Evolutionary conservation across 345 rosid genomes (phyloP).

Genomic region (Arabis hirsuta): DNA sequence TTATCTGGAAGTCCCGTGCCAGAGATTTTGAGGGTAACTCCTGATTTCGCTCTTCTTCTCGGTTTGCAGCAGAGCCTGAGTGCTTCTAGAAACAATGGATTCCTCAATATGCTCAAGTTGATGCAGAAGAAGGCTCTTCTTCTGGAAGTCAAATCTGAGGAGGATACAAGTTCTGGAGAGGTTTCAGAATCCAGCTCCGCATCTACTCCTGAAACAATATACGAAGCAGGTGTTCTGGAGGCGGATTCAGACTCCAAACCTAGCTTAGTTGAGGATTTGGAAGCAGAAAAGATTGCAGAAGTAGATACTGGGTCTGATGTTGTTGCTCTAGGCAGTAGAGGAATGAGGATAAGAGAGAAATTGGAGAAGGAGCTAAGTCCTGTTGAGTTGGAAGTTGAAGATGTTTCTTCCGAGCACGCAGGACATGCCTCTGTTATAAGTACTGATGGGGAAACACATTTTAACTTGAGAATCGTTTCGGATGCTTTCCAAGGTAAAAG

Average conservation of each 20-base stretch:
- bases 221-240: slow-evolving; percentile 31
- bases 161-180: slow-evolving; percentile 34
- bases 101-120: slow-evolving; percentile 87
- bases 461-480: slow-evolving; percentile 41
- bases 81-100: slow-evolving; percentile 89
- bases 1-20: slow-evolving; percentile 75
- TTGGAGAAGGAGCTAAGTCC: slow-evolving; percentile 72
- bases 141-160: slow-evolving; percentile 51
- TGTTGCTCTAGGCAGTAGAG: slow-evolving; percentile 71
- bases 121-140: slow-evolving; percentile 87
- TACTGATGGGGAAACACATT: slow-evolving; percentile 47
- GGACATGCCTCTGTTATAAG: slow-evolving; percentile 54
- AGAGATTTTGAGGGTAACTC: slow-evolving; percentile 74
- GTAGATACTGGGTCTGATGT: slow-evolving; percentile 3
- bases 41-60: slow-evolving; percentile 75
- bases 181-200: slow-evolving; percentile 14
- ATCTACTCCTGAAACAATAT: slow-evolving; percentile 8
- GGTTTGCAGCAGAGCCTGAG: slow-evolving; percentile 89
- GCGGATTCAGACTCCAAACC: slow-evolving; percentile 22
- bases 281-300: slow-evolving; percentile 16
- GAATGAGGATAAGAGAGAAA: slow-evolving; percentile 70
- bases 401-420: slow-evolving; percentile 77
- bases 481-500: slow-evolving; percentile 45
- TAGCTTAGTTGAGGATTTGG: slow-evolving; percentile 1
- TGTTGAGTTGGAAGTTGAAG: slow-evolving; percentile 65